Conservation (phyloP, 148 eudicot genomes). For the Cornus kousa region DNA sequence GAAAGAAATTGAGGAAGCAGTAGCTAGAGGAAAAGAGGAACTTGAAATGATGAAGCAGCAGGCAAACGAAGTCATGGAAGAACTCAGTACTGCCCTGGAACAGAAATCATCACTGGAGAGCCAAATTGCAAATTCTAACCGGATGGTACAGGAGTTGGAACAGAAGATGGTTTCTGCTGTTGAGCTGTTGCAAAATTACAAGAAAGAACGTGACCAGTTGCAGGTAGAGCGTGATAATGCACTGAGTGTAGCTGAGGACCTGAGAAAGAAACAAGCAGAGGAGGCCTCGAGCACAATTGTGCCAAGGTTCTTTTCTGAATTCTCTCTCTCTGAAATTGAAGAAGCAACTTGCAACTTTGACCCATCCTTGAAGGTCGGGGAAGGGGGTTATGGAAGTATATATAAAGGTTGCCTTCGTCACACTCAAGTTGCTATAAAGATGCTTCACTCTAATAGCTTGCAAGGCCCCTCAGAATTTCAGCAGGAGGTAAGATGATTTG, state of each 20-base stretch:
- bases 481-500: constrained; percentile 69
- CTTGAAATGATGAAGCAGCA: constrained; percentile 38
- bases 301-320: constrained; percentile 52
- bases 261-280: constrained; percentile 37
- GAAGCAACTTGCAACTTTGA: constrained; percentile 64
- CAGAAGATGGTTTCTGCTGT: constrained; percentile 65
- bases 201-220: constrained; percentile 67
- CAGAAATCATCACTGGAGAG: constrained; percentile 50
- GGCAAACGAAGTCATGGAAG: constrained; percentile 33
- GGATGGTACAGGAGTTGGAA: constrained; percentile 51
- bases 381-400: constrained; percentile 78
- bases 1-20: constrained; percentile 54
- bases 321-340: constrained; percentile 65
- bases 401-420: constrained; percentile 64
- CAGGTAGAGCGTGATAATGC: constrained; percentile 61
- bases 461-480: constrained; percentile 74
- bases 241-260: constrained; percentile 47
- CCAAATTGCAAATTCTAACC: constrained; percentile 50
- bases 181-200: constrained; percentile 59
- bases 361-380: constrained; percentile 65
- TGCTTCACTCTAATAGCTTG: constrained; percentile 49
- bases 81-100: constrained; percentile 44
- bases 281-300: constrained; percentile 33
- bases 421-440: constrained; percentile 78
- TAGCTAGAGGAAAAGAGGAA: constrained; percentile 48